Base-by-base conservation (phyloP, 2,329 filamentous ascomycete genomes). In the Aspergillus pseudonomiae region DNA sequence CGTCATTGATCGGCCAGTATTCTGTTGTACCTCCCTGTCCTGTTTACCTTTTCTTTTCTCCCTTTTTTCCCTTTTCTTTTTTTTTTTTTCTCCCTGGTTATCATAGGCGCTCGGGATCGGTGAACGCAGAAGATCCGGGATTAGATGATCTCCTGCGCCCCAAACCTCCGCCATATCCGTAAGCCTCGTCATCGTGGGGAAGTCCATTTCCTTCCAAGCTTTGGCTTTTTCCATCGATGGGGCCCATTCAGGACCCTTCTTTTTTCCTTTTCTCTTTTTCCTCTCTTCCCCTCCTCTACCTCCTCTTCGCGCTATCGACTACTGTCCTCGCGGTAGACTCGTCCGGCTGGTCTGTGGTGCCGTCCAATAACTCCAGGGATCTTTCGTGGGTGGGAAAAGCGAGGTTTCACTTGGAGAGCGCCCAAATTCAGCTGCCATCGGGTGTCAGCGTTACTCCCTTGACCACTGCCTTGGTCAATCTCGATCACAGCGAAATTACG, bases 321-420 rank as follows among this genome's bases (percentile, higher is more conserved):
- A 26, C 62, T n/a, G 63, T 65, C 55, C 62, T 50, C 58, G 65
- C 65, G 43, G 59, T 64, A 50, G 67, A 62, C 26, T 61, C 65
- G 56, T 67, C 70, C 34, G 62, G 63, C 53, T 67, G 68, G 55
- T 63, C 69, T 36, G 71, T 75, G 16, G 26, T 62, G 59, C 73
- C 75, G 21, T 77, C 75, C 14, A 77, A 77, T 59, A 67, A 61
- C 43, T 70, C 75, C 34, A 59, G 63, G 43, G 71, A 73, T 64
- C 64, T 75, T 5, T 62, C 62, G 34, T 67, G 63, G 53, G 67
- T 66, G 7, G 62, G 60, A n/a, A 63, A 66, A 41, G 62, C 62
- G 14, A 65, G 64, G 39, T 77, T 74, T 63, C 64, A 57, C 36
- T 62, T 77, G 48, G 61, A 68, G 41, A 72, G 69, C 59, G 52